Evolutionary conservation across 257 asterid species (phyloP).

Genomic region (Petrea volubilis): DNA sequence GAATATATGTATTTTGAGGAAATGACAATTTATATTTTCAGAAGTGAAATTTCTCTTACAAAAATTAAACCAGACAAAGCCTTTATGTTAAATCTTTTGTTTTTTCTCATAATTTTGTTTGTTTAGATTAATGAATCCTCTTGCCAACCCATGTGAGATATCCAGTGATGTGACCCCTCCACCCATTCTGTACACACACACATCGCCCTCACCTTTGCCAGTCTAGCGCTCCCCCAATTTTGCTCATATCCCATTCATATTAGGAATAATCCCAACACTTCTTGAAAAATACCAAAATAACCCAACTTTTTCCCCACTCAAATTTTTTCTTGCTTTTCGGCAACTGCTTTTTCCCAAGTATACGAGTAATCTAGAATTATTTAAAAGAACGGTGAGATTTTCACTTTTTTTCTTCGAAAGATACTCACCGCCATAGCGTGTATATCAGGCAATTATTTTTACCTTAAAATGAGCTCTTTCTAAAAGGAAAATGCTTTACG

Average conservation of each 20-base stretch:
- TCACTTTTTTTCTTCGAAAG: conserved; percentile 6
- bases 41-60: too few relatives aligned
- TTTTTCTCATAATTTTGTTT: neutral
- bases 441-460: conserved; percentile 32
- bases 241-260: conserved; percentile 21
- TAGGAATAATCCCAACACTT: conserved; percentile 5
- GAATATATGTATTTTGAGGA: too few relatives aligned
- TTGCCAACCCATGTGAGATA: conserved; percentile 58
- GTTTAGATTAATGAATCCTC: conserved; percentile 24
- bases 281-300: neutral
- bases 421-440: conserved; percentile 40
- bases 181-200: conserved; percentile 27
- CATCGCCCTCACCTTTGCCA: conserved; percentile 28
- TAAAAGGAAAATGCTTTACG: conserved; percentile 18
- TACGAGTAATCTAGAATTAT: neutral
- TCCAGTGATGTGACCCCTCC: conserved; percentile 46
- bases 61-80: too few relatives aligned
- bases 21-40: too few relatives aligned
- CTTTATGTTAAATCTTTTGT: too few relatives aligned
- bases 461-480: neutral
- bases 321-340: conserved; percentile 12
- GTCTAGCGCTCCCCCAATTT: conserved; percentile 15
- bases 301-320: neutral
- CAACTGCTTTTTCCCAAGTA: conserved; percentile 19
- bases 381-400: conserved; percentile 7